Base-by-base conservation (phyloP, 805 yeast species). In the Pichia pseudocactophila region DNA sequence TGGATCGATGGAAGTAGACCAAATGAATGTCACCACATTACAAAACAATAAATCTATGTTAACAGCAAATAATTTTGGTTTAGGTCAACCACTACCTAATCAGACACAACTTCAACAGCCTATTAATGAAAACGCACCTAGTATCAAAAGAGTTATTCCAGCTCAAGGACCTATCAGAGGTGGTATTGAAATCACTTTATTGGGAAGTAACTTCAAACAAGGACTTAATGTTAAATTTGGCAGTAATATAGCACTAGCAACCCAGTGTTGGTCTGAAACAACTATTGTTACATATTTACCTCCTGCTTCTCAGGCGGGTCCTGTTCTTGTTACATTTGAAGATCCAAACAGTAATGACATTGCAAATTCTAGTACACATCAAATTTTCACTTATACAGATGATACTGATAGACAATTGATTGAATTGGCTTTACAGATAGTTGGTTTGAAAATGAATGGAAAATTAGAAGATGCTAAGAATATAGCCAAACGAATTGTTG, bases 361-460 rank as follows among this genome's bases (percentile, higher is more conserved):
- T 18, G 39, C 58, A 3, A 45, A 43, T 34, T 30, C 51, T 1
- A 45, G 35, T 27, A 55, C 63, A 30, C 76, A 69, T 50, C 84
- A 78, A 55, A 70, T 85, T 1, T 92, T 92, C 62, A 88, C 97
- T 0, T 92, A 92, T 56, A 73, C 87, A 36, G 97, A 92, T 64
- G 98, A 92, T 58, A 84, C 96, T 9, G 98, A 92, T 62, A 74
- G 92, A 50, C 96, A 90, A 62, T 72, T 92, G 58, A 85, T 90
- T 57, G 98, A 92, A 64, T 69, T 92, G 49, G 98, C 98, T 2
- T 70, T 92, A 53, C 97, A 92, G 58, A 92, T 92, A 53, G 96
- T 92, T 33, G 98, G 98, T 2, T 69, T 89, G 62, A 90, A 90
- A 64, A 88, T 90, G 96, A 89, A 87, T 57, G 98, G 97, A 45